Percentiles rank a stretch among this genome's conserved stretches.
Evolutionary conservation across 2,329 filamentous ascomycete genomes (phyloP).

Genomic region (Chaetomiaceae sp.): DNA sequence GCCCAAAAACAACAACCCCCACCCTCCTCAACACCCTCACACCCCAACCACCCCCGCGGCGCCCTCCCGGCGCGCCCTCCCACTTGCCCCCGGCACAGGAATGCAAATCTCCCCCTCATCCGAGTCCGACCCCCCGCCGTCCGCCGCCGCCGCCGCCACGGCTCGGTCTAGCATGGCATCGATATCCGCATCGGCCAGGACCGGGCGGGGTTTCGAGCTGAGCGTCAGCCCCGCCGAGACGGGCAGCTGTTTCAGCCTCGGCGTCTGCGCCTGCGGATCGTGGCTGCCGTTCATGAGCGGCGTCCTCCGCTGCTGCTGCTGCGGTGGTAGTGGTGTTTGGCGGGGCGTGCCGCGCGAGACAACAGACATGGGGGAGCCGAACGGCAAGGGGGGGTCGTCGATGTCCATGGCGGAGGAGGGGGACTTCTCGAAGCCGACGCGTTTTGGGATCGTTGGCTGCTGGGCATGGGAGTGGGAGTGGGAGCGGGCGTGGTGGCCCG

Average conservation of each 20-base stretch:
- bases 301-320: constrained; percentile 2
- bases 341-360: constrained; percentile 35
- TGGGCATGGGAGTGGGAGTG: constrained; percentile 27
- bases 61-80: constrained; percentile 26
- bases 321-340: constrained; percentile 38
- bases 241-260: constrained; percentile 39
- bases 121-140: constrained; percentile 48
- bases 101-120: constrained; percentile 53
- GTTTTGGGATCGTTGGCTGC: constrained; percentile 37
- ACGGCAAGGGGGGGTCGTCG: constrained; percentile 28
- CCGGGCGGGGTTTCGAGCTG: constrained; percentile 34
- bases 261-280: no score
- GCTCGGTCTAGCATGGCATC: constrained; percentile 52
- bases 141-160: constrained; percentile 42
- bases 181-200: constrained; percentile 49
- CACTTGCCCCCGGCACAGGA: constrained; percentile 29
- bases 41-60: neutral
- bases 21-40: no score
- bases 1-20: no score
- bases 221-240: constrained; percentile 44
- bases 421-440: constrained; percentile 44
- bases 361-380: constrained; percentile 29
- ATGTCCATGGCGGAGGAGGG: constrained; percentile 44
- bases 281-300: no score
- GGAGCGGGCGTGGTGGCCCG: constrained; percentile 25